Conservation (phyloP, 192 early-diverging fungal genomes). For the Backusella tuberculispora region DNA sequence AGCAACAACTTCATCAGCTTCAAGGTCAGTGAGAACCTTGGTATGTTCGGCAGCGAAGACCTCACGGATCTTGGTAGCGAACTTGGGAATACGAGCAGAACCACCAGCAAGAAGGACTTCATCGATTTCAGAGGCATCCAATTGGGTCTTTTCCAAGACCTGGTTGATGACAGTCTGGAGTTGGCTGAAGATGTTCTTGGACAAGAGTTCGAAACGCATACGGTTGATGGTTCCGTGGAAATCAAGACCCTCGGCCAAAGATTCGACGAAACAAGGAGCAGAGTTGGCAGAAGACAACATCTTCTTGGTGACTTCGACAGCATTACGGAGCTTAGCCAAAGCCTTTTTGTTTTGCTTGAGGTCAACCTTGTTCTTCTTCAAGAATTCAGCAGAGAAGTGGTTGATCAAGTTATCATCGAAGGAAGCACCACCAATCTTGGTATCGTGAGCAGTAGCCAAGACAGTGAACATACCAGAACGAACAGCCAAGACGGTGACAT, state of each 20-base stretch:
- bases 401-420: constrained; percentile 85
- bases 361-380: constrained; percentile 83
- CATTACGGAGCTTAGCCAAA: constrained; percentile 78
- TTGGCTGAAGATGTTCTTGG: constrained; percentile 73
- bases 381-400: constrained; percentile 87
- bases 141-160: constrained; percentile 67
- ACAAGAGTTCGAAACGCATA: constrained; percentile 89
- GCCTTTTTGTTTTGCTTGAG: constrained; percentile 76
- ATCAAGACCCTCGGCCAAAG: constrained; percentile 89
- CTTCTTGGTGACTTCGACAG: constrained; percentile 92
- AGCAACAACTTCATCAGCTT: constrained; percentile 93
- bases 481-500: constrained; percentile 76
- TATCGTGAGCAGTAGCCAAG: constrained; percentile 75
- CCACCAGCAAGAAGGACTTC: constrained; percentile 91
- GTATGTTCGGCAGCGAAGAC: constrained; percentile 73
- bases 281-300: constrained; percentile 77
- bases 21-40: constrained; percentile 75
- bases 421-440: constrained; percentile 79
- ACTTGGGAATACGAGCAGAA: constrained; percentile 82
- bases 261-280: constrained; percentile 93
- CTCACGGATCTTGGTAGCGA: constrained; percentile 73
- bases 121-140: constrained; percentile 78
- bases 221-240: constrained; percentile 83
- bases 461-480: constrained; percentile 78
- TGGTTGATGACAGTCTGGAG: constrained; percentile 68